phyloP scores from a whole-genome alignment of 2,329 filamentous ascomycete genomes.

The Ceratocystis cacaofunesta region DNA sequence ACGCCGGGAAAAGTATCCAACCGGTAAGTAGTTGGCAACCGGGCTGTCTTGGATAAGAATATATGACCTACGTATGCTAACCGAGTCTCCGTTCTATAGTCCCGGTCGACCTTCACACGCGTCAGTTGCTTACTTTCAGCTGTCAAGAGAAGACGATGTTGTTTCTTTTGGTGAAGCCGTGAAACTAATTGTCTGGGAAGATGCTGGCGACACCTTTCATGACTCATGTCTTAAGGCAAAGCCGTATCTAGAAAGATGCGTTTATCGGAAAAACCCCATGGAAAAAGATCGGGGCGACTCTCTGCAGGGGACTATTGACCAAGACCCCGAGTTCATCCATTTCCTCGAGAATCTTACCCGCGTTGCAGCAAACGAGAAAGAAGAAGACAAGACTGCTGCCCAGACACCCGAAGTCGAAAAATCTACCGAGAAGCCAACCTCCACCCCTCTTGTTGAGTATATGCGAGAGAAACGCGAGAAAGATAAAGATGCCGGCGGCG shows the following conservation, averaged over 20 bases:
- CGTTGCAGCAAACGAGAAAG: conserved; percentile 36
- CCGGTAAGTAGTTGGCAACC: conserved; percentile 14
- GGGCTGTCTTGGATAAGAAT: conserved; percentile 2
- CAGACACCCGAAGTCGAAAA: conserved; percentile 33
- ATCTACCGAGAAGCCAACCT: conserved; percentile 36
- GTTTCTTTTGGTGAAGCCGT: conserved; percentile 54
- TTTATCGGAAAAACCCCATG: conserved; percentile 69
- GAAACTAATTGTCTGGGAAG: conserved; percentile 55
- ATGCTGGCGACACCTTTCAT: conserved; percentile 62
- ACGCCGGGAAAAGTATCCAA: conserved; percentile 56
- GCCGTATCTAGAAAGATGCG: conserved; percentile 65
- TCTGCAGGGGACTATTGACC: conserved; percentile 87
- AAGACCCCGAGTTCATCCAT: conserved; percentile 87
- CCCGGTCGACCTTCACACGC: conserved; percentile 75
- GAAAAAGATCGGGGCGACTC: conserved; percentile 63
- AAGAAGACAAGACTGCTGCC: conserved; percentile 31
- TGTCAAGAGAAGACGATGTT: conserved; percentile 57
- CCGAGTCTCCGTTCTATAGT: conserved; percentile 29
- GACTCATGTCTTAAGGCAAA: conserved; percentile 61
- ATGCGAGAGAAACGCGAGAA: conserved; percentile 76
- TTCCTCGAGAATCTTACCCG: conserved; percentile 62
- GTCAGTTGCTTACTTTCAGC: conserved; percentile 66
- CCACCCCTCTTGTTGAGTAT: conserved; percentile 79
- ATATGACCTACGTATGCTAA: neutral
- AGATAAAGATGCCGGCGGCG: conserved; percentile 38